These are phyloP conservation scores for Earliella scabrosa DNA, from an alignment of 1,284 basidiomycete species.

Conservation along the genomic window DNA sequence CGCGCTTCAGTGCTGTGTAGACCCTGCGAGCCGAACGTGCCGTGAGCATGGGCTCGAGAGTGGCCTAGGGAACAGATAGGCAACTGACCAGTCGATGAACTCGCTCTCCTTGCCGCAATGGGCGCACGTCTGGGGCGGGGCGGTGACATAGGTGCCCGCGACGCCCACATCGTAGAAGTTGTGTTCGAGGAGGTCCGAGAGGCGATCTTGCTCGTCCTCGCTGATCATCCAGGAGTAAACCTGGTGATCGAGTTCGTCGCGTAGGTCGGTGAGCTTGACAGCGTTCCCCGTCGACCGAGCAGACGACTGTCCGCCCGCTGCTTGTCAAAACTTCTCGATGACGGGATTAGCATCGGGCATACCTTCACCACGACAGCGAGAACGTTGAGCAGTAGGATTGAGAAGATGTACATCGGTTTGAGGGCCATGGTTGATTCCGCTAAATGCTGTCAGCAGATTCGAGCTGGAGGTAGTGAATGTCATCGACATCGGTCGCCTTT, in stretches of 20 bases:
- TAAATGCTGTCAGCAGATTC: too few species aligned
- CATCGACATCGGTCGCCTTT: too few species aligned
- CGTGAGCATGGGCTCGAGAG: too few species aligned
- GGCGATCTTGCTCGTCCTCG: constrained; percentile 4
- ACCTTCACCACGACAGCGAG: background rate
- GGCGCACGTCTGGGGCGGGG: constrained; percentile 9
- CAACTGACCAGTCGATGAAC: constrained; percentile 21
- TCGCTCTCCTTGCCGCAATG: constrained; percentile 23
- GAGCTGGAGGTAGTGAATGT: too few species aligned
- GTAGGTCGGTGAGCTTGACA: background rate
- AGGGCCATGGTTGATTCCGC: too few species aligned
- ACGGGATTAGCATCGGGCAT: background rate
- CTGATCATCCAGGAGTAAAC: constrained; percentile 8
- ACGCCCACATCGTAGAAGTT: constrained; percentile 2
- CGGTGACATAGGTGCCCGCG: constrained; percentile 11
- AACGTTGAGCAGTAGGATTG: constrained; percentile 1
- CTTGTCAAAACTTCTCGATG: background rate
- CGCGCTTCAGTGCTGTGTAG: constrained; percentile 19
- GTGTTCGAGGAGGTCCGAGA: constrained; percentile 2
- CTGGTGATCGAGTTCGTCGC: background rate
- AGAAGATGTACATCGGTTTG: too few species aligned
- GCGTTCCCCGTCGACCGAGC: background rate
- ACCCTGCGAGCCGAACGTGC: constrained; percentile 11
- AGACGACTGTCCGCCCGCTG: background rate
- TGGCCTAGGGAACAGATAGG: too few species aligned